phyloP scores from a whole-genome alignment of 768 basidiomycete genomes.

The Tubosaeta brunneosetosa region DNA sequence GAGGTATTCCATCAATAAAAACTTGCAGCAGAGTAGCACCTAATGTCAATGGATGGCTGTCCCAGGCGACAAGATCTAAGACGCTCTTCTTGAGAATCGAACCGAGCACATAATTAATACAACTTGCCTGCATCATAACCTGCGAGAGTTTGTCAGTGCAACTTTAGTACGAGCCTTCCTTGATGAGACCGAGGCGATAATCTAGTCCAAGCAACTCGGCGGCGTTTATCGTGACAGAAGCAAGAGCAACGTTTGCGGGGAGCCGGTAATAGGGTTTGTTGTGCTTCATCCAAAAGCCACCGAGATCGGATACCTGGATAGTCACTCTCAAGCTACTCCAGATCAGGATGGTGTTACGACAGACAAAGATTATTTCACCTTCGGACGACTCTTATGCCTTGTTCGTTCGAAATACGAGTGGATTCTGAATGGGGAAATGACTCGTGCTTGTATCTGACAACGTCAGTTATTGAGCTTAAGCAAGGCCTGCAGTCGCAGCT shows the following conservation, averaged over 20 bases:
- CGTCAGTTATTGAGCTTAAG: neutral
- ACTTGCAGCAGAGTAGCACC: conserved; percentile 81
- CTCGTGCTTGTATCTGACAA: conserved; percentile 51
- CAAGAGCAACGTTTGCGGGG: conserved; percentile 60
- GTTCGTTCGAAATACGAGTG: conserved; percentile 49
- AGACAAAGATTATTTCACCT: conserved; percentile 28
- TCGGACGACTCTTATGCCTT: conserved; percentile 47
- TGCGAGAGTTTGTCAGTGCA: conserved; percentile 13
- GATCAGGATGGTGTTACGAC: neutral
- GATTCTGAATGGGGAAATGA: conserved; percentile 52
- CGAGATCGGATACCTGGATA: conserved; percentile 65
- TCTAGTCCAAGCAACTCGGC: conserved; percentile 72
- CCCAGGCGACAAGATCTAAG: conserved; percentile 58
- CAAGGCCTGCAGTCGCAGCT: conserved; percentile 24
- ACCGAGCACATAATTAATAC: neutral
- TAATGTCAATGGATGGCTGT: conserved; percentile 70
- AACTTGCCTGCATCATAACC: conserved; percentile 62
- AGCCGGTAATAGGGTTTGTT: conserved; percentile 80
- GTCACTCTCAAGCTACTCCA: conserved; percentile 45
- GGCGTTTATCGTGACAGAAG: conserved; percentile 69
- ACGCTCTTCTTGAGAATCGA: neutral
- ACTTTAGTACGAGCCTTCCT: conserved; percentile 40
- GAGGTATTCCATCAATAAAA: conserved; percentile 78
- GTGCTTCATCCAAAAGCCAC: conserved; percentile 77
- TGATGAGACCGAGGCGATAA: conserved; percentile 74